These are phyloP conservation scores for Calocybe indica DNA, from an alignment of 768 basidiomycete genomes.

Conservation along the genomic window DNA sequence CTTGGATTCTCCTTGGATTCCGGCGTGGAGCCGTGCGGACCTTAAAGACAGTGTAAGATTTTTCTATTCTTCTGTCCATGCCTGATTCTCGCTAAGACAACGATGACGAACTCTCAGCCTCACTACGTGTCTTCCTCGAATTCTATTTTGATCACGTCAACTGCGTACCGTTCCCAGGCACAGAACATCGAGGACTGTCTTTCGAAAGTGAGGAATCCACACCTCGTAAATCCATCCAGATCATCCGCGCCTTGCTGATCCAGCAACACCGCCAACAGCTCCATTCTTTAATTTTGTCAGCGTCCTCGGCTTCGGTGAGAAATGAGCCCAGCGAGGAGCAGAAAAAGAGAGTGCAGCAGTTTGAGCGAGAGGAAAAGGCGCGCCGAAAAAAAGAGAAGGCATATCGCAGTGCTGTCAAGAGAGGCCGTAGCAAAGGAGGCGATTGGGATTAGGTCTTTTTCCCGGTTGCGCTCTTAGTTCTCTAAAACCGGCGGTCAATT, in stretches of 20 bases:
- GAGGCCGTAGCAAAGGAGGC: constrained; percentile 18
- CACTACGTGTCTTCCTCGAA: constrained; percentile 64
- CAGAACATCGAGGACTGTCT: constrained; percentile 73
- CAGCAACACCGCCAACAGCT: constrained; percentile 31
- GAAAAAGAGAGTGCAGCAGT: constrained; percentile 42
- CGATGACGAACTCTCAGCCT: constrained; percentile 31
- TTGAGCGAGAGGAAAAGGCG: constrained; percentile 40
- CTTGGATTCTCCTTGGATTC: constrained; percentile 60
- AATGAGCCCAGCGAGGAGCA: constrained; percentile 52
- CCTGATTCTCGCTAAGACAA: neutral
- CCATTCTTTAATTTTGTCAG: constrained; percentile 41
- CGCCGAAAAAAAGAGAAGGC: constrained; percentile 46
- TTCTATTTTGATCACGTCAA: constrained; percentile 66
- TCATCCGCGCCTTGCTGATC: neutral
- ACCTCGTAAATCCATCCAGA: neutral
- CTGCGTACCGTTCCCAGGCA: constrained; percentile 66
- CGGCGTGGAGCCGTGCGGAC: constrained; percentile 50
- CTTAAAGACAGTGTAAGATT: constrained; percentile 44
- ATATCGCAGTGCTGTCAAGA: constrained; percentile 46
- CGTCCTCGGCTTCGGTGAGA: constrained; percentile 40
- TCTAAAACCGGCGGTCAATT: too few species aligned
- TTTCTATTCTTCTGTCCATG: neutral
- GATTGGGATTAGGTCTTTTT: too few species aligned
- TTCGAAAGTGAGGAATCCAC: constrained; percentile 40
- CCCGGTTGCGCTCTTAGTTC: too few species aligned